These are phyloP conservation scores for Ilyonectria mors-panacis DNA, from an alignment of 2,329 filamentous ascomycete genomes.

Conservation along the genomic window DNA sequence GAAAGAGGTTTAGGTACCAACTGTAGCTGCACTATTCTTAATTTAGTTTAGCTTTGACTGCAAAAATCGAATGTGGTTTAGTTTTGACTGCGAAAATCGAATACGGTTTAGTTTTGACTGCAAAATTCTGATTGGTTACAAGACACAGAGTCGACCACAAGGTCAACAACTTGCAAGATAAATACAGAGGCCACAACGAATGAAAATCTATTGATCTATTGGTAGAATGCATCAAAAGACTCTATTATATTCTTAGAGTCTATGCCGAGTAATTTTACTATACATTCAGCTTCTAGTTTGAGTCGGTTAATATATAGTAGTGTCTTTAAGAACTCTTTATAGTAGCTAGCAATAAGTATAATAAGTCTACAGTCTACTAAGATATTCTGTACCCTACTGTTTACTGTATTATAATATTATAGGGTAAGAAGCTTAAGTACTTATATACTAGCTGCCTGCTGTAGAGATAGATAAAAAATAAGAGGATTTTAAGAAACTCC, in stretches of 20 bases:
- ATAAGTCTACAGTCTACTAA: background rate
- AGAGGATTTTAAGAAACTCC: background rate
- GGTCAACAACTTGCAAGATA: too few species aligned
- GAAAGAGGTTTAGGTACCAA: too few species aligned
- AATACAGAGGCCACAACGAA: too few species aligned
- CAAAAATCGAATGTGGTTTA: too few species aligned
- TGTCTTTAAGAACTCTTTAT: conserved; percentile 8
- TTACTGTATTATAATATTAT: background rate
- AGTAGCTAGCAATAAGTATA: conserved; percentile 2
- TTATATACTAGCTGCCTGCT: background rate
- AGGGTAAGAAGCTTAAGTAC: background rate
- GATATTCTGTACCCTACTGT: background rate
- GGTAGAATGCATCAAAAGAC: too few species aligned
- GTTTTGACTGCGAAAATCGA: background rate
- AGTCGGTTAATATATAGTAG: too few species aligned
- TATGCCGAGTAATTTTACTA: too few species aligned
- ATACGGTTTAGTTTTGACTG: background rate
- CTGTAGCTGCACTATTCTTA: background rate
- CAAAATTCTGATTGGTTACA: too few species aligned
- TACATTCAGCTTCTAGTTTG: too few species aligned
- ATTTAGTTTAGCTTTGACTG: background rate
- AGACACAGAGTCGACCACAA: too few species aligned
- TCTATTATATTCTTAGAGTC: too few species aligned
- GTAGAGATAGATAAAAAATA: background rate
- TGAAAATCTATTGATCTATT: too few species aligned